Evolutionary conservation across 768 basidiomycete species (phyloP), one percentile per base, ranked within the genome.

Genomic region (Tricholoma sp.): DNA sequence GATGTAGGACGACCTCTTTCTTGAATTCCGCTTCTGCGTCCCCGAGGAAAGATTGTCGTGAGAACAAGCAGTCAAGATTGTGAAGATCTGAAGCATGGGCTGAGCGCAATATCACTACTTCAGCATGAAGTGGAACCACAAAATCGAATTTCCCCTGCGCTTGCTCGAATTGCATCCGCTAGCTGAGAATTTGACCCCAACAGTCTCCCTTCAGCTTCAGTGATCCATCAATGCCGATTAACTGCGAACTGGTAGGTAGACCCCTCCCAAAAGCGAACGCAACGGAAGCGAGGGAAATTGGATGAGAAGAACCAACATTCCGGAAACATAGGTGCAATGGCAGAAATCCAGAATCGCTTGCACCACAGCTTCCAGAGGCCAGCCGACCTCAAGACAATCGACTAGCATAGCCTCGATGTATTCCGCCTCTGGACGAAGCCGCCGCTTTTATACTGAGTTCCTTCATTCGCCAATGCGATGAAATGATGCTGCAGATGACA

Each of bases 31-130:
- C 49, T 50, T 62, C 22, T 12, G 68, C 63, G 24, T 60, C 58
- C 21, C 57, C 57, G n/a, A 54, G 31, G 7, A 52, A 47, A 2
- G n/a, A 12, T 9, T 59, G 29, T 41, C 63, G 54, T 32, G 61
- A 61, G 16, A 64, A 43, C 1, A 67, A 57, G 19, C 65, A 58
- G 6, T 60, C 70, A 9, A 69, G 57, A 51, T 71, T 71, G 27
- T 69, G 61, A 5, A 66, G 57, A 43, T 71, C 69, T 27, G 67
- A 68, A 14, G 68, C 71, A 12, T 68, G 64, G 5, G 68, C 69
- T n/a, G n/a, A n/a, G n/a, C 6, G 55, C 52, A 8, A 56, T 24
- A 57, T 69, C 69, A 9, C 62, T 0, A 58, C 59, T 55, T 65
- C 22, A 10, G 35, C 56, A 35, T 72, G 71, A 6, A 70, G 37